Evolutionary conservation across 169 alveolate genomes (phyloP).

Genomic region (Plasmodium inui): DNA sequence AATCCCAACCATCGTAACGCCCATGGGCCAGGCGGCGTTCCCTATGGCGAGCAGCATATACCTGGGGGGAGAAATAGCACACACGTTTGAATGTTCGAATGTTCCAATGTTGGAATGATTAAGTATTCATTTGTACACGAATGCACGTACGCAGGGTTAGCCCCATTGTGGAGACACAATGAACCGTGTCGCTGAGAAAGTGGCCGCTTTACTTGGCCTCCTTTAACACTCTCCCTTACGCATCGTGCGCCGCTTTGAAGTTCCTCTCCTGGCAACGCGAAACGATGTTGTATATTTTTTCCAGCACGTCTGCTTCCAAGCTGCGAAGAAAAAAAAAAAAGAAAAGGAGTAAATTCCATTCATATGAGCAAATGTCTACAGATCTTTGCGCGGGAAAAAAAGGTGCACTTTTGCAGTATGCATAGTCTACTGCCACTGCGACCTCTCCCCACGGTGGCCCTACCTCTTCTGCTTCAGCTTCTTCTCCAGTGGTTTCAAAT

Average conservation of each 20-base stretch:
- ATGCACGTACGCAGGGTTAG: not conserved
- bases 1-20: constrained; percentile 96
- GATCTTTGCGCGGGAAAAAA: not conserved
- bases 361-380: constrained; percentile 29
- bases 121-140: not conserved
- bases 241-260: constrained; percentile 74
- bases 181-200: not conserved
- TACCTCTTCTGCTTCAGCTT: constrained; percentile 69
- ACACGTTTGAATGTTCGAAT: too few relatives aligned
- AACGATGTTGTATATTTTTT: constrained; percentile 69
- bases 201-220: not conserved
- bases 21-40: constrained; percentile 98
- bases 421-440: not conserved
- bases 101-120: not conserved
- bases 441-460: not conserved
- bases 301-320: constrained; percentile 55
- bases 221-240: constrained; percentile 24
- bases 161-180: not conserved
- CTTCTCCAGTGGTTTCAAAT: constrained; percentile 67
- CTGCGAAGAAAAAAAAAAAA: constrained; percentile 35
- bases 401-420: not conserved
- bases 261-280: constrained; percentile 58
- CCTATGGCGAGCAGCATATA: constrained; percentile 94
- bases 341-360: not conserved
- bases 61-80: constrained; percentile 80